phyloP scores from a whole-genome alignment of 495 filamentous ascomycete species.

The Pseudevernia furfuracea region DNA sequence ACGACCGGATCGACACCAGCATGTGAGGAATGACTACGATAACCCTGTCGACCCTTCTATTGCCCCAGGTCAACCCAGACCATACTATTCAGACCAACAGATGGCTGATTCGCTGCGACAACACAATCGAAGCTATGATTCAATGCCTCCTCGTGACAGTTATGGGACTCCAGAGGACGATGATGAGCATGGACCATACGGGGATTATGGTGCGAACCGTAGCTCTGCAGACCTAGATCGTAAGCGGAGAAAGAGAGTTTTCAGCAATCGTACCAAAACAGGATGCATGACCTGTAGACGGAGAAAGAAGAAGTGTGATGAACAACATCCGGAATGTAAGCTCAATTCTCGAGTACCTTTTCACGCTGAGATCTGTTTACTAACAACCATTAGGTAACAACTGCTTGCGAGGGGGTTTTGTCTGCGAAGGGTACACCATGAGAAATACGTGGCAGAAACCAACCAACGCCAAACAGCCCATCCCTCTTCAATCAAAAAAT shows the following conservation, averaged over 20 bases:
- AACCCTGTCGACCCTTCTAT: conserved; percentile 24
- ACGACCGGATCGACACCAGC: conserved; percentile 22
- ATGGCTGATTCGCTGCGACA: conserved; percentile 37
- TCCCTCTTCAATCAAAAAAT: conserved; percentile 83
- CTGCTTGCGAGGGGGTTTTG: conserved; percentile 82
- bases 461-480: conserved; percentile 51
- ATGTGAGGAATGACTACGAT: conserved; percentile 27
- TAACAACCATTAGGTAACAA: conserved; percentile 62
- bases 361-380: not conserved
- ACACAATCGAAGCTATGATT: conserved; percentile 40
- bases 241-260: conserved; percentile 76
- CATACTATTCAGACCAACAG: conserved; percentile 45
- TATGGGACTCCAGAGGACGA: conserved; percentile 33
- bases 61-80: conserved; percentile 20
- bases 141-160: conserved; percentile 29
- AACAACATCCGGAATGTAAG: conserved; percentile 86
- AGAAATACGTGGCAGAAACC: conserved; percentile 66
- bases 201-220: conserved; percentile 37
- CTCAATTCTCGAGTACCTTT: conserved; percentile 1
- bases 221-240: conserved; percentile 53
- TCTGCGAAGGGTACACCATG: conserved; percentile 88
- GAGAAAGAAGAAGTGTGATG: conserved; percentile 98
- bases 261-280: conserved; percentile 95
- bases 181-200: conserved; percentile 34
- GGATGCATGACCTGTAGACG: conserved; percentile 92